Conservation (phyloP, 768 basidiomycete species). For the Suillus spraguei region DNA sequence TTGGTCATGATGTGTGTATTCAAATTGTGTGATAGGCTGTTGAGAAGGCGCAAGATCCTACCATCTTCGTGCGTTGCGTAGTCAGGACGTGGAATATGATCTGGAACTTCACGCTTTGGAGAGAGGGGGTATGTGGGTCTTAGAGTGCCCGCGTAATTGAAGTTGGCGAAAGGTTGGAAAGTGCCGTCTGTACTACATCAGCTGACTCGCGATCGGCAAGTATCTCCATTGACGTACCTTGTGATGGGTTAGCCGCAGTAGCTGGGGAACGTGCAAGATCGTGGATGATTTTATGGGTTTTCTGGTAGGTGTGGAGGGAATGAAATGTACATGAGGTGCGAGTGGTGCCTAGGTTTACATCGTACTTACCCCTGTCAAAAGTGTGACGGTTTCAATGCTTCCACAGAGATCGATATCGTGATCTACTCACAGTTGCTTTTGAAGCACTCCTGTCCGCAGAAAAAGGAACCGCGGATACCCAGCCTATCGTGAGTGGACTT, state of each 20-base stretch:
- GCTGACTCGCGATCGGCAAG: constrained; percentile 5
- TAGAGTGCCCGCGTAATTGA: constrained; percentile 75
- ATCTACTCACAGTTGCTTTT: constrained; percentile 82
- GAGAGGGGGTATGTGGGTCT: constrained; percentile 91
- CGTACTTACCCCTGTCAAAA: constrained; percentile 27
- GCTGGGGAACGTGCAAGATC: constrained; percentile 49
- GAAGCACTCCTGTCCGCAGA: constrained; percentile 96
- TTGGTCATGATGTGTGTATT: constrained; percentile 10
- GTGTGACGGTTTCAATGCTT: constrained; percentile 5
- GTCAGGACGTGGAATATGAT: constrained; percentile 85
- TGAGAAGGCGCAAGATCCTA: constrained; percentile 40
- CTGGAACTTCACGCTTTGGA: constrained; percentile 72
- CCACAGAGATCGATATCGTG: constrained; percentile 2
- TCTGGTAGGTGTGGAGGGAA: constrained; percentile 44
- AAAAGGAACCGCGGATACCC: constrained; percentile 83
- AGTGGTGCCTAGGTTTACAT: neutral
- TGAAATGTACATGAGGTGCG: constrained; percentile 6
- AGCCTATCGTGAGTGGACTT: constrained; percentile 48
- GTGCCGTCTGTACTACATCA: constrained; percentile 57
- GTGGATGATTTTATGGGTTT: constrained; percentile 81
- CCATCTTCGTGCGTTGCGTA: constrained; percentile 68
- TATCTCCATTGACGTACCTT: constrained; percentile 4
- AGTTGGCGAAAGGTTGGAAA: constrained; percentile 79
- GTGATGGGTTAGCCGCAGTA: constrained; percentile 10
- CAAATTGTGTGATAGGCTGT: constrained; percentile 32